phyloP scores from a whole-genome alignment of 306 rosid species.

The Alnus glutinosa region DNA sequence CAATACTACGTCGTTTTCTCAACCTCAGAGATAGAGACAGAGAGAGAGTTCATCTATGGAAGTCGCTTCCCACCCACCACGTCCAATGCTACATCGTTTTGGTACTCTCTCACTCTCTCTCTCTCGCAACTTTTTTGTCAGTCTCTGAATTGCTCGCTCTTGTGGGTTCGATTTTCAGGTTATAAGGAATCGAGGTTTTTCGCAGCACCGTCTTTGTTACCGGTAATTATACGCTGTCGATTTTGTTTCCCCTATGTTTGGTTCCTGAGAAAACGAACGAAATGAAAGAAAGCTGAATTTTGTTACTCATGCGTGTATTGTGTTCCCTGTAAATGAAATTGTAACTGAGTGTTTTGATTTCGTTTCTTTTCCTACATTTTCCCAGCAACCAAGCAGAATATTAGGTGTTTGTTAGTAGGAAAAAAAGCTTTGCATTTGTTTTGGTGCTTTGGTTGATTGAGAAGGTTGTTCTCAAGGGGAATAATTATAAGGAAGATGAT shows the following conservation, averaged over 20 bases:
- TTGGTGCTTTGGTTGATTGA: not conserved
- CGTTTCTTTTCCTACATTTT: not conserved
- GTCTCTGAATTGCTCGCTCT: not conserved
- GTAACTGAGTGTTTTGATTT: not conserved
- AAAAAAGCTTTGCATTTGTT: not conserved
- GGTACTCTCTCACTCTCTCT: constrained; percentile 20
- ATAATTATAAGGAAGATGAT: not conserved
- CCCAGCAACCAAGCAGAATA: not conserved
- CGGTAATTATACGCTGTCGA: constrained; percentile 10
- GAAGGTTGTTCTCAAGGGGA: not conserved
- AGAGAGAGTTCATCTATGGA: not conserved
- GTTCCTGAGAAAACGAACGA: not conserved
- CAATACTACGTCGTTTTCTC: not conserved
- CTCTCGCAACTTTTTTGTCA: not conserved
- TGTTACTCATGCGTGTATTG: not conserved
- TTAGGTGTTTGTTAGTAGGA: not conserved
- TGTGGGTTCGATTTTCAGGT: constrained; percentile 12
- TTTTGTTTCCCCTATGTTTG: not conserved
- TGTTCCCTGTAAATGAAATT: not conserved
- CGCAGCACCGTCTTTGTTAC: constrained; percentile 17
- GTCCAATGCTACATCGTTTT: not conserved
- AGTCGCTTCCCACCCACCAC: not conserved
- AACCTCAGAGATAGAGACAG: not conserved
- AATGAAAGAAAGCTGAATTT: not conserved
- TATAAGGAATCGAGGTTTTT: constrained; percentile 14